phyloP scores from a whole-genome alignment of 106 monocot species.

The Alisma plantagoaquatica region DNA sequence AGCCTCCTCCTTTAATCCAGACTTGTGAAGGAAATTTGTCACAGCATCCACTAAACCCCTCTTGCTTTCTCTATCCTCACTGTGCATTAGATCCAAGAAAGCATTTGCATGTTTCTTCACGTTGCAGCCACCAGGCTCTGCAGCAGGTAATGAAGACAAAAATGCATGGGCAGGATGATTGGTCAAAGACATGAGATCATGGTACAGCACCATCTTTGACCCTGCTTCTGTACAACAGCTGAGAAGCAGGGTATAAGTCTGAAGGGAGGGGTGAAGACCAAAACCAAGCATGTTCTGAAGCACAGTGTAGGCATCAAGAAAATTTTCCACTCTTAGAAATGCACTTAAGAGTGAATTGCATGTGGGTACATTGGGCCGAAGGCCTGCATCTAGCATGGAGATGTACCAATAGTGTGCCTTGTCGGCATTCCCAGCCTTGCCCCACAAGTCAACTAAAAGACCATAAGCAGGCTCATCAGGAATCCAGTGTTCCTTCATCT shows the following conservation, averaged over 20 bases:
- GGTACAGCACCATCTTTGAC: too few species aligned
- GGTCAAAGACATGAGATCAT: too few species aligned
- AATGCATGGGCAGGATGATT: too few species aligned
- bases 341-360: background rate
- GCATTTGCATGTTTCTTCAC: too few species aligned
- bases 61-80: too few species aligned
- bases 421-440: background rate
- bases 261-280: background rate
- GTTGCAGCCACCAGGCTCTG: too few species aligned
- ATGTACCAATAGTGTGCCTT: background rate
- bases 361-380: background rate
- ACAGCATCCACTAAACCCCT: too few species aligned
- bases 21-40: too few species aligned
- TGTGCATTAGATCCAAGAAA: too few species aligned
- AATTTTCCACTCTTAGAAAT: background rate
- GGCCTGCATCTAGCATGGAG: background rate
- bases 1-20: too few species aligned
- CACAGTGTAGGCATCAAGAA: background rate
- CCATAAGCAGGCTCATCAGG: slow-evolving; percentile 28
- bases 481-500: slow-evolving; percentile 10
- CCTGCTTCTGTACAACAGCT: background rate
- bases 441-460: background rate
- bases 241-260: background rate
- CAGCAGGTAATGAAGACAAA: too few species aligned
- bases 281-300: background rate